Percentiles rank a stretch among this genome's conserved stretches.
Evolutionary conservation across 306 rosid species (phyloP).

Genomic region (Dryas alaskensis): DNA sequence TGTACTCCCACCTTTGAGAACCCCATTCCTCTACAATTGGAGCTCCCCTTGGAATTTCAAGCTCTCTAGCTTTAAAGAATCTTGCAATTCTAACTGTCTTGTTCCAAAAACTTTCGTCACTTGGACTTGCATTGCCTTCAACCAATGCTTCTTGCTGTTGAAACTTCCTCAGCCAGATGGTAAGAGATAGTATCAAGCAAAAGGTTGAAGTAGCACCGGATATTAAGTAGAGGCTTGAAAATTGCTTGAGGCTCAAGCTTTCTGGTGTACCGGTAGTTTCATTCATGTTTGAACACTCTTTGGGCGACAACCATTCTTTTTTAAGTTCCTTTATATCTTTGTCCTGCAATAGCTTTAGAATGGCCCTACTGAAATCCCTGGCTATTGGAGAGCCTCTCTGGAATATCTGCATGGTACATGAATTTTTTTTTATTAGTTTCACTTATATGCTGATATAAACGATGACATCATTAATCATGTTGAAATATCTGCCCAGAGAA

Average conservation of each 20-base stretch:
- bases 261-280: slow-evolving; percentile 10
- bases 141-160: not conserved
- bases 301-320: slow-evolving; percentile 38
- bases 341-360: slow-evolving; percentile 35
- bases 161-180: slow-evolving; percentile 13
- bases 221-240: slow-evolving; percentile 49
- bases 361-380: slow-evolving; percentile 48
- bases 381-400: slow-evolving; percentile 60
- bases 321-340: slow-evolving; percentile 37
- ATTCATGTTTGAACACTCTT: slow-evolving; percentile 18
- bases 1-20: slow-evolving; percentile 4
- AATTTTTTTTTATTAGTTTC: not conserved
- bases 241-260: slow-evolving; percentile 45
- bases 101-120: slow-evolving; percentile 2
- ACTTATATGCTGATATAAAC: not conserved
- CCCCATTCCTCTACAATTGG: slow-evolving; percentile 6
- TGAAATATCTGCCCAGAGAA: too few relatives aligned
- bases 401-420: slow-evolving; percentile 41
- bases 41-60: not conserved
- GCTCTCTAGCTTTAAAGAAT: not conserved
- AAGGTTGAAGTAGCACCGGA: slow-evolving; percentile 47
- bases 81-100: not conserved
- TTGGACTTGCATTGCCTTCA: slow-evolving; percentile 5
- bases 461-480: not conserved
- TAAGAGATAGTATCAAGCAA: slow-evolving; percentile 41